Conservation (phyloP, 306 rosid genomes). For the Begonia masoniana region DNA sequence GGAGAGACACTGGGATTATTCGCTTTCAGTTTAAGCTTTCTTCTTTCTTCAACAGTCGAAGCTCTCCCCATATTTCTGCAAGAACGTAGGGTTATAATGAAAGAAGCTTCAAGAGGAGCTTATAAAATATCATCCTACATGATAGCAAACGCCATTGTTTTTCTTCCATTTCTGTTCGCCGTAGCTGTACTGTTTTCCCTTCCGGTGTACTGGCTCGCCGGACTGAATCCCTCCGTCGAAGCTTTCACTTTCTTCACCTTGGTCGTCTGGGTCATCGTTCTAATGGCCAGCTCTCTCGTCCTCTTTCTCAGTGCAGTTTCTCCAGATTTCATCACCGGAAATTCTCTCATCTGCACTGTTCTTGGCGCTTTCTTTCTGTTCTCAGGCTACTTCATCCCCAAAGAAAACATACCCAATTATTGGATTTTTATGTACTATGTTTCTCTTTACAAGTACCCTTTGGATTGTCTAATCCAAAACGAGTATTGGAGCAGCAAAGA, state of each 20-base stretch:
- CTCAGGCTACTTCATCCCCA: conserved; percentile 94
- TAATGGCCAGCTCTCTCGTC: conserved; percentile 86
- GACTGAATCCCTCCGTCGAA: conserved; percentile 54
- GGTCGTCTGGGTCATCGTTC: conserved; percentile 77
- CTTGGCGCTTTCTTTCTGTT: conserved; percentile 80
- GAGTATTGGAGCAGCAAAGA: conserved; percentile 55
- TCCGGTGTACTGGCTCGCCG: conserved; percentile 81
- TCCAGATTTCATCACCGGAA: conserved; percentile 86
- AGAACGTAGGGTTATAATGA: conserved; percentile 76
- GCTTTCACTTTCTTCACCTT: conserved; percentile 65
- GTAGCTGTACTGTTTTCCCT: conserved; percentile 56
- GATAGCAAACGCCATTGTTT: conserved; percentile 75
- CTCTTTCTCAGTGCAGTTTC: conserved; percentile 73
- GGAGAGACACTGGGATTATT: conserved; percentile 65
- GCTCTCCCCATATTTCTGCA: conserved; percentile 86
- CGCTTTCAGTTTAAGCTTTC: conserved; percentile 82
- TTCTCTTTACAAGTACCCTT: conserved; percentile 75
- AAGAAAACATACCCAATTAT: conserved; percentile 63
- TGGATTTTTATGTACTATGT: conserved; percentile 96
- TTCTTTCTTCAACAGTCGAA: conserved; percentile 81
- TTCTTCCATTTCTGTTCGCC: conserved; percentile 62
- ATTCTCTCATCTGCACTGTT: conserved; percentile 70
- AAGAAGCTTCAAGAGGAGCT: conserved; percentile 80
- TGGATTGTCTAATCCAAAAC: conserved; percentile 64
- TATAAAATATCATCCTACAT: conserved; percentile 66